Base-by-base conservation (phyloP, 129 eudicot genomes). In the Arctium lappa region DNA sequence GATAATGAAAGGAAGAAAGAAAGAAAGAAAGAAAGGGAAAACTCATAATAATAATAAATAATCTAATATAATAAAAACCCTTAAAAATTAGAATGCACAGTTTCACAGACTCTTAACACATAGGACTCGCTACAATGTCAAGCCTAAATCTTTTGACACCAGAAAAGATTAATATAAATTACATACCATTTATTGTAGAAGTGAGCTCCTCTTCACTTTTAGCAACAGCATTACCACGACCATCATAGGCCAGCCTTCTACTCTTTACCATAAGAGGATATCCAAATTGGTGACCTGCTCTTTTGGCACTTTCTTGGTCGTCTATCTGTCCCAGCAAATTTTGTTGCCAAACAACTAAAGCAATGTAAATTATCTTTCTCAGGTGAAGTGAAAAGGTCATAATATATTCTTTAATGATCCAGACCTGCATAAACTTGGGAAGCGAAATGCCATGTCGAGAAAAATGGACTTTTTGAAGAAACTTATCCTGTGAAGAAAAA, bases 201-300 rank as follows among this genome's bases (percentile, higher is more conserved):
- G 92, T 80, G 74, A 93, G 86, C 53, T 90, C 95, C 15, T 90
- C 86, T 82, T 87, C 95, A 63, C 69, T 87, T 88, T 91, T 93
- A 69, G 99, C 99, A 74, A 93, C 98, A 44, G 98, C 99, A 90
- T 95, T 93, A 48, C 99, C 99, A 42, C 98, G 98, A 9, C 99
- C 99, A 95, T 95, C 99, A 86, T 95, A 95, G 78, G 99, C 99
- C 80, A 95, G 70, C 83, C 92, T 90, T 89, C 84, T 91, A 88
- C 99, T 93, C 78, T 95, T 95, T 73, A 95, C 77, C 99, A 95
- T 95, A 62, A 95, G 89, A 65, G 99, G 99, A 79, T 95, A 95
- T 10, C 97, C 99, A 79, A 93, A 95, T 34, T 88, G 82, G 36
- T 87, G 89, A 70, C 91, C 99, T 31, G 98, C 98, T 85, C 82